Evolutionary conservation across 768 basidiomycete genomes (phyloP).

Genomic region (Kwoniella pini): DNA sequence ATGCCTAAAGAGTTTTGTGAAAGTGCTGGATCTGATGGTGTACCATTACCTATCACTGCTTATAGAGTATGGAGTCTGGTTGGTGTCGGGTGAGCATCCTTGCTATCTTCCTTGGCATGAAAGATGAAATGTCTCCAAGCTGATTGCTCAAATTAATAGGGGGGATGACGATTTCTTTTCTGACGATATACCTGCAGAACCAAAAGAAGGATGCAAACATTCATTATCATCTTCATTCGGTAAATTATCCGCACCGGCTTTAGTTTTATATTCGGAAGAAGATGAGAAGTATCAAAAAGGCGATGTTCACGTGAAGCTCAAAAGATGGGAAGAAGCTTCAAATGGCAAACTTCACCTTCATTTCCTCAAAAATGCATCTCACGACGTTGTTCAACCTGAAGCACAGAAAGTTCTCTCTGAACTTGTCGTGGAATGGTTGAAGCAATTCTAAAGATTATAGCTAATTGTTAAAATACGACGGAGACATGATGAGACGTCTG

Average conservation of each 20-base stretch:
- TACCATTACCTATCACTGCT: constrained; percentile 31
- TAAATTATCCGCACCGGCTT: constrained; percentile 35
- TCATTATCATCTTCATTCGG: constrained; percentile 51
- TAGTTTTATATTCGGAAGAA: constrained; percentile 41
- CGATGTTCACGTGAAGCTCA: constrained; percentile 12
- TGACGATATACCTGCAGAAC: constrained; percentile 38
- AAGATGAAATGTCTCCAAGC: background rate
- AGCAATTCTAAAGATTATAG: constrained; percentile 5
- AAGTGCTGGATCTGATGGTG: constrained; percentile 9
- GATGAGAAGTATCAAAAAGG: constrained; percentile 34
- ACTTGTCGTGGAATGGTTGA: constrained; percentile 36
- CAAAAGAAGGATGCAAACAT: constrained; percentile 27
- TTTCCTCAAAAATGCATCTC: constrained; percentile 32
- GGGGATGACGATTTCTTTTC: constrained; percentile 55
- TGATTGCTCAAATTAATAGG: too few species aligned
- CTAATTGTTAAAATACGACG: too few species aligned
- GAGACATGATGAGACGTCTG: too few species aligned
- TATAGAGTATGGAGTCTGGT: constrained; percentile 45
- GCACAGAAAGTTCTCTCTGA: constrained; percentile 30
- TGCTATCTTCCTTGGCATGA: too few species aligned
- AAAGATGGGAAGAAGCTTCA: constrained; percentile 34
- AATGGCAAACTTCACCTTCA: constrained; percentile 23
- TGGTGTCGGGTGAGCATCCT: constrained; percentile 38
- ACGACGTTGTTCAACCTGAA: constrained; percentile 38
- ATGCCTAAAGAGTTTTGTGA: constrained; percentile 29